Percentiles rank a stretch among this genome's conserved stretches.
Conservation (phyloP, 345 rosid genomes). For the Mercurialis annua region DNA sequence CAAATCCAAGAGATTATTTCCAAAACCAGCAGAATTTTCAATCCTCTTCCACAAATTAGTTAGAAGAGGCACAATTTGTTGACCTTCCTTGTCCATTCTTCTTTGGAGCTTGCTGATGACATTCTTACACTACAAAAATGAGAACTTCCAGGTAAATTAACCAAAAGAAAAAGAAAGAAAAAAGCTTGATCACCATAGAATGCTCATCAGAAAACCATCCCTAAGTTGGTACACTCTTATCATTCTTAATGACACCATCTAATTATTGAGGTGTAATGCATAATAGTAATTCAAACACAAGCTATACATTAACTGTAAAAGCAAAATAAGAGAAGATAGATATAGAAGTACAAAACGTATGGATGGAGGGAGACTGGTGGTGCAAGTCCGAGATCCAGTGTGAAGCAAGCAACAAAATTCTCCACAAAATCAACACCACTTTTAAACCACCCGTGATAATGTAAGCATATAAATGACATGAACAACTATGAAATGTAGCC, state of each 20-base stretch:
- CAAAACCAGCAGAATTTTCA: conserved; percentile 65
- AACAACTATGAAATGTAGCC: neutral
- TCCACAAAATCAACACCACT: neutral
- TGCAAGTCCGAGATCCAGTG: neutral
- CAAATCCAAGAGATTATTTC: conserved; percentile 68
- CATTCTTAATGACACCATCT: neutral
- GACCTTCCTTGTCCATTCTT: conserved; percentile 91
- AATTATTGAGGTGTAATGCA: neutral
- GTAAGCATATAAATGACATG: neutral
- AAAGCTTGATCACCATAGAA: neutral
- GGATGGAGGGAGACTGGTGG: neutral
- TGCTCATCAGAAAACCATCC: neutral
- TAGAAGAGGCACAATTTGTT: conserved; percentile 86
- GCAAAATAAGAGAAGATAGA: neutral
- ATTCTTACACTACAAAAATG: conserved; percentile 71
- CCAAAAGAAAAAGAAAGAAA: neutral
- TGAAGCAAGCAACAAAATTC: neutral
- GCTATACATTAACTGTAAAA: neutral
- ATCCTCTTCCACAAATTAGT: conserved; percentile 86
- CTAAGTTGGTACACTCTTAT: neutral
- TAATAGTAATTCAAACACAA: neutral
- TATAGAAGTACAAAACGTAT: neutral
- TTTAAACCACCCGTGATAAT: neutral
- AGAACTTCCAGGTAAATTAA: conserved; percentile 22
- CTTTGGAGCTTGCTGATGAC: conserved; percentile 87